phyloP scores from a whole-genome alignment of 164 flowering plant genomes.

The Chloranthus sessilifolius region DNA sequence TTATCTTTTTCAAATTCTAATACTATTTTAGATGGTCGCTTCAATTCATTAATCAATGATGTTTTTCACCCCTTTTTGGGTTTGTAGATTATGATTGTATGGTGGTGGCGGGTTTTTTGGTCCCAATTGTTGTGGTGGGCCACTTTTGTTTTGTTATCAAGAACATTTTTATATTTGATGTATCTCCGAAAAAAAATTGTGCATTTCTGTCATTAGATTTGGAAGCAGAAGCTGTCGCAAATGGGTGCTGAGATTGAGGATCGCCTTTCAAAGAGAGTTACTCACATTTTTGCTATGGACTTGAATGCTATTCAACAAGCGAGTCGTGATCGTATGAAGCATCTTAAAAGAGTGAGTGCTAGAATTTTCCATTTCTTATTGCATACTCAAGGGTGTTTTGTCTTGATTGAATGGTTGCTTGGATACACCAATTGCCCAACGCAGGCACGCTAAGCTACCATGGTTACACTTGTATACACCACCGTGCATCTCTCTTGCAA shows the following conservation, averaged over 20 bases:
- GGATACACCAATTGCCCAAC: no score
- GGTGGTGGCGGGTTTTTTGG: neutral
- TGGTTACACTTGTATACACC: no score
- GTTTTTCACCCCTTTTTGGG: no score
- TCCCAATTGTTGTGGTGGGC: neutral
- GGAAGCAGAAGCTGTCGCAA: conserved; percentile 83
- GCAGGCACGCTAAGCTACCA: no score
- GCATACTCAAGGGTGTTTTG: neutral
- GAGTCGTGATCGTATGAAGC: conserved; percentile 27
- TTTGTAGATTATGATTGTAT: no score
- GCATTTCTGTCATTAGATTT: conserved; percentile 42
- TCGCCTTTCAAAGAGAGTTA: conserved; percentile 44
- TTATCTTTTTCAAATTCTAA: no score
- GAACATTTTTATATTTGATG: neutral
- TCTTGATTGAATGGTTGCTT: no score
- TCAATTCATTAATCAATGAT: no score
- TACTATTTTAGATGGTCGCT: no score
- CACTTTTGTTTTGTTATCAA: neutral
- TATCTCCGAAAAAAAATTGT: neutral
- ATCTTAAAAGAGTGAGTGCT: conserved; percentile 60
- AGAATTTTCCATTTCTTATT: neutral
- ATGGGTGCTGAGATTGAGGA: conserved; percentile 76
- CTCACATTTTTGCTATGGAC: conserved; percentile 64
- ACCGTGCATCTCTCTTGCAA: no score
- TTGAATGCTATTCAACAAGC: conserved; percentile 29